phyloP scores from a whole-genome alignment of 495 filamentous ascomycete genomes.

The Trichoderma reesei region DNA sequence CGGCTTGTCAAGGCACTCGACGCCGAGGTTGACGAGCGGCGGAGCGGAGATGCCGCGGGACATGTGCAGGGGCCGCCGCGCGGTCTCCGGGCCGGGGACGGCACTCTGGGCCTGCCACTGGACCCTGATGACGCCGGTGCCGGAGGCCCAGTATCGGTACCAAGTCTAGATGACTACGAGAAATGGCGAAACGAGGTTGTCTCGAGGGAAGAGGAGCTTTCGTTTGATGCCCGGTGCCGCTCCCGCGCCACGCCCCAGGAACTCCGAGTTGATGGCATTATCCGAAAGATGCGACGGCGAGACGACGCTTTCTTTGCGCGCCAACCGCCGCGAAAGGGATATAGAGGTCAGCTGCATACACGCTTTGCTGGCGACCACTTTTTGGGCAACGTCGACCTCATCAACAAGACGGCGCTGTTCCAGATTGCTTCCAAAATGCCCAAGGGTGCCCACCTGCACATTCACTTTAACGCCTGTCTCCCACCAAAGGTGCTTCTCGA shows the following conservation, averaged over 20 bases:
- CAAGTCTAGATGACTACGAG: neutral
- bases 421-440: slow-evolving; percentile 34
- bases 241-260: slow-evolving; percentile 15
- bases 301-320: slow-evolving; percentile 23
- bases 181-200: neutral
- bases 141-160: neutral
- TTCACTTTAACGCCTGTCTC: slow-evolving; percentile 49
- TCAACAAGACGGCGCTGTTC: slow-evolving; percentile 35
- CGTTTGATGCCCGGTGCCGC: slow-evolving; percentile 18
- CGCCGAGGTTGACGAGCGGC: neutral
- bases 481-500: slow-evolving; percentile 37
- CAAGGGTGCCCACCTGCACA: slow-evolving; percentile 46
- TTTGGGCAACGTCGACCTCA: slow-evolving; percentile 35
- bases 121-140: neutral
- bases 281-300: slow-evolving; percentile 23
- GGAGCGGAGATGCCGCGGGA: neutral
- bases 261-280: slow-evolving; percentile 21
- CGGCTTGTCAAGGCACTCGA: neutral
- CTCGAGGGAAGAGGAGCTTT: slow-evolving; percentile 15
- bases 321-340: slow-evolving; percentile 17
- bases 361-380: slow-evolving; percentile 37
- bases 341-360: slow-evolving; percentile 22
- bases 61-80: no score
- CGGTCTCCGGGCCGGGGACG: neutral
- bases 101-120: neutral